These are phyloP conservation scores for Ophiostoma angusticollis DNA, from an alignment of 2,329 filamentous ascomycete species.

Conservation along the genomic window DNA sequence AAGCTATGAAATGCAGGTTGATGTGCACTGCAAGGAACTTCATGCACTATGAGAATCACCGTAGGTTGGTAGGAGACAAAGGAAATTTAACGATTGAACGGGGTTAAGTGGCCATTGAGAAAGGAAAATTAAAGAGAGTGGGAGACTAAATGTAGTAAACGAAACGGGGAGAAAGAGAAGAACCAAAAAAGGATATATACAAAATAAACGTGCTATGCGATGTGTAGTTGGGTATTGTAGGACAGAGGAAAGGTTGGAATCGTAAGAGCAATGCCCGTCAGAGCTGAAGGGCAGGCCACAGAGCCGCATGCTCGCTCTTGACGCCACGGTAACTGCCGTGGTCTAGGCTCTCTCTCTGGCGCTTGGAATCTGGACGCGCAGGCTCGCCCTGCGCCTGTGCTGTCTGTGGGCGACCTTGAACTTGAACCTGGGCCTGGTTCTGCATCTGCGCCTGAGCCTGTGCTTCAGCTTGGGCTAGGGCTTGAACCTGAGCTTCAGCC, in stretches of 20 bases:
- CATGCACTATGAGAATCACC: no score
- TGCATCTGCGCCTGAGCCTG: neutral
- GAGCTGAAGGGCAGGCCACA: slow-evolving; percentile 8
- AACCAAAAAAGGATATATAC: neutral
- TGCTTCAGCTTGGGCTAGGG: neutral
- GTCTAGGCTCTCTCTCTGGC: slow-evolving; percentile 6
- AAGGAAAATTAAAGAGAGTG: neutral
- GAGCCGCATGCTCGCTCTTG: slow-evolving; percentile 2
- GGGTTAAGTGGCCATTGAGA: neutral
- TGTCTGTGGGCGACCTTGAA: neutral
- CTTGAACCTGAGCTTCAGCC: neutral
- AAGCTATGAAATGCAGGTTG: no score
- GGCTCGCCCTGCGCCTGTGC: neutral
- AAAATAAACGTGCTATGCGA: no score
- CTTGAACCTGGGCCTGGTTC: neutral
- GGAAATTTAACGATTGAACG: neutral
- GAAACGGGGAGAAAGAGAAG: neutral
- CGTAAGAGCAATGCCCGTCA: no score
- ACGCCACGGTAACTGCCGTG: slow-evolving; percentile 6
- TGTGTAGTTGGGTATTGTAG: neutral
- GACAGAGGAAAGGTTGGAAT: neutral
- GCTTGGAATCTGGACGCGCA: slow-evolving; percentile 3
- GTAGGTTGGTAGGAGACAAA: no score
- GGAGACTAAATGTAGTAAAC: neutral
- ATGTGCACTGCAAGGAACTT: no score